These are phyloP conservation scores for Dactylorhiza incarnata DNA, from an alignment of 106 monocot genomes.

Conservation along the genomic window DNA sequence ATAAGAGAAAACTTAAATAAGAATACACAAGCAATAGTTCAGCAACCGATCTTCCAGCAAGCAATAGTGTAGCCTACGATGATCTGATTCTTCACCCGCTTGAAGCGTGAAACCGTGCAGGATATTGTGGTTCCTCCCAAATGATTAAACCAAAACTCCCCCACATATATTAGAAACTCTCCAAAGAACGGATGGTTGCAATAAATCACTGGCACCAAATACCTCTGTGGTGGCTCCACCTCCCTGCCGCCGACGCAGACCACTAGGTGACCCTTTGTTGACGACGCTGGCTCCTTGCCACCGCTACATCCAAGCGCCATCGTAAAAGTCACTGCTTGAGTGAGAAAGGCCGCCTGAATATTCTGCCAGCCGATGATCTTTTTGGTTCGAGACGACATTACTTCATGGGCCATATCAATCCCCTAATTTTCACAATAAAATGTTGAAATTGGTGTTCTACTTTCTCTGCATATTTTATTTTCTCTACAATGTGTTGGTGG, in stretches of 20 bases:
- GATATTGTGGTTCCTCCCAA: slow-evolving; percentile 11
- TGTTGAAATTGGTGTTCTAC: not conserved
- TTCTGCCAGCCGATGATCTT: not conserved
- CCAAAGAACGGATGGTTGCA: slow-evolving; percentile 15
- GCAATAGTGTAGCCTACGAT: not conserved
- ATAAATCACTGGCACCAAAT: slow-evolving; percentile 12
- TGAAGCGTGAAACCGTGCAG: slow-evolving; percentile 6
- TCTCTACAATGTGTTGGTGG: not conserved
- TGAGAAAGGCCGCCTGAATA: not conserved
- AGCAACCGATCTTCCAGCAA: not conserved
- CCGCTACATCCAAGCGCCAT: not conserved
- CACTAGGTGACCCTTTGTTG: not conserved
- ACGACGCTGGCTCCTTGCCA: not conserved
- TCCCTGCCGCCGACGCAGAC: not conserved
- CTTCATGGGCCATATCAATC: not conserved
- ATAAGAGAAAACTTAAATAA: no score
- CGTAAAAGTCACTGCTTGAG: not conserved
- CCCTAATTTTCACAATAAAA: not conserved
- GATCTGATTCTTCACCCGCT: slow-evolving; percentile 1
- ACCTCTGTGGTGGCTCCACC: slow-evolving; percentile 9
- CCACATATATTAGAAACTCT: slow-evolving; percentile 11
- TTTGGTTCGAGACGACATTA: not conserved
- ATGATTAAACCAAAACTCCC: slow-evolving; percentile 15
- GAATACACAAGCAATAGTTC: no score
- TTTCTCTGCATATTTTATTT: not conserved